phyloP scores from a whole-genome alignment of 169 alveolate species.

The Perkinsus marinus region DNA sequence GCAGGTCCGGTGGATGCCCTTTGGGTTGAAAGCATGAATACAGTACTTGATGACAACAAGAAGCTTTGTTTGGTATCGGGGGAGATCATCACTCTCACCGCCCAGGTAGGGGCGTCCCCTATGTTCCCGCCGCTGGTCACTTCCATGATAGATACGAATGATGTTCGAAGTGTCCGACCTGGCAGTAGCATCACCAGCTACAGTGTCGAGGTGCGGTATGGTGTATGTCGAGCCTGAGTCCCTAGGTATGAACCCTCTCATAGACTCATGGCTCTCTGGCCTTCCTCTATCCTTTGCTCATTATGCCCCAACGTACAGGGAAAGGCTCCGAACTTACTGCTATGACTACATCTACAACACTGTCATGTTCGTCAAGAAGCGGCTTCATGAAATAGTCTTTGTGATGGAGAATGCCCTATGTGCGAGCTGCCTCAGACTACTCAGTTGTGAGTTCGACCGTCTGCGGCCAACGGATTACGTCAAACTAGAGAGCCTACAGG shows the following conservation, averaged over 20 bases:
- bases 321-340: not conserved
- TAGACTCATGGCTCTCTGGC: constrained; percentile 45
- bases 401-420: not conserved
- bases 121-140: not conserved
- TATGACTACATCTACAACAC: not conserved
- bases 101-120: not conserved
- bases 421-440: not conserved
- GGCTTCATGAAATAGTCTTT: not conserved
- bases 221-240: constrained; percentile 53
- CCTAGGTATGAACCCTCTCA: constrained; percentile 51
- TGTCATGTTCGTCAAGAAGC: not conserved
- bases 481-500: not conserved
- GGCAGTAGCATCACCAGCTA: constrained; percentile 73
- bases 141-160: constrained; percentile 60
- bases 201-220: constrained; percentile 72
- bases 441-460: not conserved
- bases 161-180: constrained; percentile 62
- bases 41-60: constrained; percentile 74
- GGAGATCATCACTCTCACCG: constrained; percentile 26
- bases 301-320: not conserved
- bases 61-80: constrained; percentile 45
- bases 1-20: constrained; percentile 70
- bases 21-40: constrained; percentile 80
- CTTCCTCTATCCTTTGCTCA: not conserved
- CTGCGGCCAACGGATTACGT: not conserved